Percentiles rank a stretch among this genome's conserved stretches.
Evolutionary conservation across 208 protist genomes (phyloP).

Genomic region (Crithidia thermophila): DNA sequence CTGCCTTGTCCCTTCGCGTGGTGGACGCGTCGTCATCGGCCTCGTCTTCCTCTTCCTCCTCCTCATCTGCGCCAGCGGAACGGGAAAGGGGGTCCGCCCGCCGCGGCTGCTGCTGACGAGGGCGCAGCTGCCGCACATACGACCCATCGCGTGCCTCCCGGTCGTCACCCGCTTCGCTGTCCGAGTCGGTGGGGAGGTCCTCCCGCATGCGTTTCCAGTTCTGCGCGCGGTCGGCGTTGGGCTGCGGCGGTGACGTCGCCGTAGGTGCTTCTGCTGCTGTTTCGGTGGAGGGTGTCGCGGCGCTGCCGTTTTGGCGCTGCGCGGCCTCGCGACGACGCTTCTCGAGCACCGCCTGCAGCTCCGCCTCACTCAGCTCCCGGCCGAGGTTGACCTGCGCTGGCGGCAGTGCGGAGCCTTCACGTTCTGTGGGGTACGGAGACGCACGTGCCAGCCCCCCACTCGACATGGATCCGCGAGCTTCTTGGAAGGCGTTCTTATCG

Average conservation of each 20-base stretch:
- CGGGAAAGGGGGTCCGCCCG: neutral
- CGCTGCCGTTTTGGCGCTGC: neutral
- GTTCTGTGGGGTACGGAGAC: neutral
- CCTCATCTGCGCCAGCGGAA: neutral
- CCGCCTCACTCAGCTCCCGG: slow-evolving; percentile 28
- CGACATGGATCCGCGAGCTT: too few relatives aligned
- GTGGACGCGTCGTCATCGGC: neutral
- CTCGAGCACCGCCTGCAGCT: slow-evolving; percentile 22
- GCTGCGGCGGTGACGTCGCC: neutral
- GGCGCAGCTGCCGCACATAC: slow-evolving; percentile 7
- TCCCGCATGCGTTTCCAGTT: slow-evolving; percentile 33
- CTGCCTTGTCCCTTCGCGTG: neutral
- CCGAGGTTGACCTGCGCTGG: slow-evolving; percentile 7
- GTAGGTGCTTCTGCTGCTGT: neutral
- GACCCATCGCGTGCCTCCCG: slow-evolving; percentile 14
- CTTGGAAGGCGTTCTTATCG: too few relatives aligned
- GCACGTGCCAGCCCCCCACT: too few relatives aligned
- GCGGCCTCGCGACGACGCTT: neutral
- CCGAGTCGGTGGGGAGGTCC: slow-evolving; percentile 29
- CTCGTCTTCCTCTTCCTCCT: neutral
- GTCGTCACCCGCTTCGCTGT: slow-evolving; percentile 29
- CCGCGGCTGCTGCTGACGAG: neutral
- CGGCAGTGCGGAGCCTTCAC: neutral
- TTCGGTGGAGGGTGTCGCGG: too few relatives aligned
- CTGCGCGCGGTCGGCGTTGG: neutral